Evolutionary conservation across 805 yeast genomes (phyloP).

Genomic region (Yarrowia alimentaria): DNA sequence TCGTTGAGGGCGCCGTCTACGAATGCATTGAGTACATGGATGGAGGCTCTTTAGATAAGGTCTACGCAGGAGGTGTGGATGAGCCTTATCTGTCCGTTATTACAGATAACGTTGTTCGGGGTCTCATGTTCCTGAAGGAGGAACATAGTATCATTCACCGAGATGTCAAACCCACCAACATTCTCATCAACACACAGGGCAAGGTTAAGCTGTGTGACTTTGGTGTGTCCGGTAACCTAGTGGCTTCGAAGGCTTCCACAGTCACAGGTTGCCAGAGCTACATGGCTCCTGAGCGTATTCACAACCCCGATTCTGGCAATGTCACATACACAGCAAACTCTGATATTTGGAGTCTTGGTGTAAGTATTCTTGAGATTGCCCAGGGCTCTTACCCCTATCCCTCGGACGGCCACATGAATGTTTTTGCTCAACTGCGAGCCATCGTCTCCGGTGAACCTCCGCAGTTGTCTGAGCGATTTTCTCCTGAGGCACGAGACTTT

Average conservation of each 20-base stretch:
- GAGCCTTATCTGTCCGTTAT: slow-evolving; percentile 76
- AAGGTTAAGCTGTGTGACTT: slow-evolving; percentile 84
- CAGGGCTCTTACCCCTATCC: slow-evolving; percentile 95
- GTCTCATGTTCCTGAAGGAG: slow-evolving; percentile 76
- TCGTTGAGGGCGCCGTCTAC: slow-evolving; percentile 91
- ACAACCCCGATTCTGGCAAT: slow-evolving; percentile 58
- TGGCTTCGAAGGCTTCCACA: slow-evolving; percentile 84
- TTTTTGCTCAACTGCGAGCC: slow-evolving; percentile 89
- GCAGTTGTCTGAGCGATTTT: slow-evolving; percentile 61
- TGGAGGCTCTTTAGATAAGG: slow-evolving; percentile 81
- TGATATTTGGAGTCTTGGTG: slow-evolving; percentile 91
- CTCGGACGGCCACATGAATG: slow-evolving; percentile 84
- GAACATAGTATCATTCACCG: slow-evolving; percentile 84
- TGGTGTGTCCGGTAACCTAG: slow-evolving; percentile 90
- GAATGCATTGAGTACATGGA: slow-evolving; percentile 96
- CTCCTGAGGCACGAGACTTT: slow-evolving; percentile 77
- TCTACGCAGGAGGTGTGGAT: slow-evolving; percentile 65
- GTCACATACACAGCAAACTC: slow-evolving; percentile 85
- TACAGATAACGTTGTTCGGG: slow-evolving; percentile 70
- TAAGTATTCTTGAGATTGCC: slow-evolving; percentile 82
- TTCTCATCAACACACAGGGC: slow-evolving; percentile 71
- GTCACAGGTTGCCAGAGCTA: slow-evolving; percentile 92
- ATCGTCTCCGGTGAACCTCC: slow-evolving; percentile 97
- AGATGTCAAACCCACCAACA: slow-evolving; percentile 90
- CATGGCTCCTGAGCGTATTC: slow-evolving; percentile 94